Base-by-base conservation (phyloP, 1,139 yeast species). In the Blastobotrys aristatus region DNA sequence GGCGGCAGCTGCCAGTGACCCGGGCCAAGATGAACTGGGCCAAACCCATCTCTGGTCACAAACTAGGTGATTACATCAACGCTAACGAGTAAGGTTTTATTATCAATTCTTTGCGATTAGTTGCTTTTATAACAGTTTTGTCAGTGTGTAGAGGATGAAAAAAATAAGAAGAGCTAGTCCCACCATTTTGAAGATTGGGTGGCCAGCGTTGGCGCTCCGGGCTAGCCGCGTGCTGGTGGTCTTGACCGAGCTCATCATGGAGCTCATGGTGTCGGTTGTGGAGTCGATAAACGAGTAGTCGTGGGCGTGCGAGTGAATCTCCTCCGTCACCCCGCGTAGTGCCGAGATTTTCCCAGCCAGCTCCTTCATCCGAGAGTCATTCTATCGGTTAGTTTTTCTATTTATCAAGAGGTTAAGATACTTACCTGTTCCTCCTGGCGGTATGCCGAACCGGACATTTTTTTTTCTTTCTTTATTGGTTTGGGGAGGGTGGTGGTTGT, bases 11-110 rank as follows among this genome's bases (percentile, higher is more conserved):
- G 53, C 98, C 98, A 2, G 83, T 92, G 36, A 90, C 96, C 26
- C 77, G 96, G 62, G 78, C 96, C 14, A 89, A 85, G 67, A 84
- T 92, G 62, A 86, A 88, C 65, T 92, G 98, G 98, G 96, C 96
- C 37, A 85, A 79, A 62, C 89, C 43, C 2, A 20, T 40, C 4
- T 30, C 37, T 31, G 43, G 42, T 11, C 14, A 26, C n/a, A 13
- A 27, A n/a, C 2, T 39, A 2, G 18, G 42, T 16, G 24, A 39
- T n/a, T 32, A 14, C 16, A 10, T 16, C n/a, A 31, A 33, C n/a
- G n/a, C n/a, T 13, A 33, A 20, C 4, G n/a, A 21, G 37, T 29
- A 40, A n/a, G n/a, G 24, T 20, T 29, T 17, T 17, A 29, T 21
- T 16, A 17, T 11, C 13, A 31, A 29, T 18, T 22, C 6, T n/a